Percentiles rank a stretch among this genome's conserved stretches.
Conservation (phyloP, 352 stramenopile genomes). For the Globisporangium okanoganense region DNA sequence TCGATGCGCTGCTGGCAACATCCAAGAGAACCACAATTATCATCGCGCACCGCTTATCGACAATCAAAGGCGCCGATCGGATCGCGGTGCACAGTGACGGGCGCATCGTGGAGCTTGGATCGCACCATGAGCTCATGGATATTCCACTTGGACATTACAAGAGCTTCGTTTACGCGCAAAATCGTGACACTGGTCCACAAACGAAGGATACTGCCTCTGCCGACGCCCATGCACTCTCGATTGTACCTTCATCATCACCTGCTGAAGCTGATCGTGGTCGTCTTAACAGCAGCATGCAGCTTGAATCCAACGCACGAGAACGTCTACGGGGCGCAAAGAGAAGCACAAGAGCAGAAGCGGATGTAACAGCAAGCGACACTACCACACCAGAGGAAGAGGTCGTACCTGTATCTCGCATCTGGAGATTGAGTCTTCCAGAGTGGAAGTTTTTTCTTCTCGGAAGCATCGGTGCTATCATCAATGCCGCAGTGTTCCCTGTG, state of each 20-base stretch:
- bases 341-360: not conserved
- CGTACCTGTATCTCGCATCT: conserved; percentile 33
- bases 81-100: conserved; percentile 95
- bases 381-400: conserved; percentile 17
- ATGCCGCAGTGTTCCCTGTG: conserved; percentile 39
- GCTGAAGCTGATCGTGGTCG: not conserved
- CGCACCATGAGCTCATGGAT: conserved; percentile 87
- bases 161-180: conserved; percentile 25
- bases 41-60: conserved; percentile 94
- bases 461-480: conserved; percentile 31
- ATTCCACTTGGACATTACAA: conserved; percentile 45
- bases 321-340: not conserved
- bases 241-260: not conserved
- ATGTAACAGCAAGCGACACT: not conserved
- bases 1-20: conserved; percentile 46
- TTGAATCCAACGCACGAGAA: not conserved
- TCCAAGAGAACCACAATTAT: conserved; percentile 14
- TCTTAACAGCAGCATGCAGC: not conserved
- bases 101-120: conserved; percentile 90
- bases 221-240: not conserved
- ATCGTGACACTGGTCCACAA: conserved; percentile 8
- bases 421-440: conserved; percentile 39
- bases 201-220: not conserved
- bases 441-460: conserved; percentile 46
- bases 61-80: conserved; percentile 90